Base-by-base conservation (phyloP, 768 basidiomycete species). In the Rhodotorula paludigena region DNA sequence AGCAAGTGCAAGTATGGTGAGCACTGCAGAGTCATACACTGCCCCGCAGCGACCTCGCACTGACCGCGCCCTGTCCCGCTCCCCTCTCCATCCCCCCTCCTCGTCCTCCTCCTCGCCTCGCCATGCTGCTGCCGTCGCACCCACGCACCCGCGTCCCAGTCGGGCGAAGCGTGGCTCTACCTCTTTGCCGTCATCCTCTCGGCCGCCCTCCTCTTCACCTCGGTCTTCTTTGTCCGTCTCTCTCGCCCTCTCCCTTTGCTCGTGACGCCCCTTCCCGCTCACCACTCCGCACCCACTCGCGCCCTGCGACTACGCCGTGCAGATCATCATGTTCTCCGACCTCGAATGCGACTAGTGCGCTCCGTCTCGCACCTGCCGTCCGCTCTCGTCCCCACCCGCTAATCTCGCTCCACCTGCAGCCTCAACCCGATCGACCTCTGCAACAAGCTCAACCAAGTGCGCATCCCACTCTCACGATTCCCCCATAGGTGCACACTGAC, bases 241-340 rank as follows among this genome's bases (percentile, higher is more conserved):
- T 18, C 20, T 32, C 57, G 30, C 51, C 30, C 21, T n/a, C 33
- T 36, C 25, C 32, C 21, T 38, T 20, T 12, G 32, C 20, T 10
- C 21, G 35, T n/a, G 35, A 38, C 36, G 38, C 33, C 23, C 52
- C 33, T 51, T n/a, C n/a, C n/a, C 32, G 15, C 48, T 39, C 6
- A 8, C n/a, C 21, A 23, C 36, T 20, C 32, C 32, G 3, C 18
- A 35, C 51, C 14, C 44, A 23, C 33, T 35, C 49, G n/a, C n/a
- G 23, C 15, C 38, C 30, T 11, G 8, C 15, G 2, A 3, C 33
- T 48, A 0, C 41, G 10, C 6, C 51, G 33, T 18, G 33, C 69
- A 98, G 94, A 97, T 99, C 77, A 98, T 99, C 83, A 98, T 97
- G 94, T 98, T 98, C 83, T 96, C 92, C 51, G 96, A 98, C 82